Evolutionary conservation across 2,329 filamentous ascomycete species (phyloP).

Genomic region (Clarireedia homoeocarpa): DNA sequence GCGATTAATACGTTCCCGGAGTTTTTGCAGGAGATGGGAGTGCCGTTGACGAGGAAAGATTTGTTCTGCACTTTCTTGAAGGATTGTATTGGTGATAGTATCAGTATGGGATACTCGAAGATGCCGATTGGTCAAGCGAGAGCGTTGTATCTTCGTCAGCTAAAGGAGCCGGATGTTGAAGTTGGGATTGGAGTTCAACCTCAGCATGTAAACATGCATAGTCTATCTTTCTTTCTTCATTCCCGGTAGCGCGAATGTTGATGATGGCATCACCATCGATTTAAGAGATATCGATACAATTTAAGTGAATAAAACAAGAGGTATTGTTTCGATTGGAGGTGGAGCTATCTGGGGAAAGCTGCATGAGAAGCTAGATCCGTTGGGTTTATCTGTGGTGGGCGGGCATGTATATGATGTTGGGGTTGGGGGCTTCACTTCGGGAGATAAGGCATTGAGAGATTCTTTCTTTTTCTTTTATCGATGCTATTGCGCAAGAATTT

Average conservation of each 20-base stretch:
- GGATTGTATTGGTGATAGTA: slow-evolving; percentile 30
- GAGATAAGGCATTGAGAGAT: not conserved
- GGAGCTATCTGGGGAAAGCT: slow-evolving; percentile 31
- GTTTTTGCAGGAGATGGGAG: slow-evolving; percentile 38
- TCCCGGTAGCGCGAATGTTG: slow-evolving; percentile 42
- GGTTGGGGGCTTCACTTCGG: slow-evolving; percentile 4
- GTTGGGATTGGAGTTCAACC: not conserved
- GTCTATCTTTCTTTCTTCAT: slow-evolving; percentile 3
- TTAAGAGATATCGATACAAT: slow-evolving; percentile 29
- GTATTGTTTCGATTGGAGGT: slow-evolving; percentile 28
- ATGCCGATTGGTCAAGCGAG: slow-evolving; percentile 16
- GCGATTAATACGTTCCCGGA: slow-evolving; percentile 34
- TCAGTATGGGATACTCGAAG: slow-evolving; percentile 30
- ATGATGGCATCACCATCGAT: slow-evolving; percentile 42
- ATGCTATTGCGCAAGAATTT: slow-evolving; percentile 15
- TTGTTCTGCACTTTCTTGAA: slow-evolving; percentile 31
- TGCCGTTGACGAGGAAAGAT: slow-evolving; percentile 23
- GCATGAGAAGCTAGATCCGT: slow-evolving; percentile 11
- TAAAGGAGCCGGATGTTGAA: slow-evolving; percentile 16
- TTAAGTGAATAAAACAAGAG: slow-evolving; percentile 24
- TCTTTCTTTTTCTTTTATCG: slow-evolving; percentile 4
- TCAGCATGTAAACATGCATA: no score
- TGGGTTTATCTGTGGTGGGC: slow-evolving; percentile 11
- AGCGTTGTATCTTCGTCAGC: slow-evolving; percentile 21
- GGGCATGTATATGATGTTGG: slow-evolving; percentile 14